Conservation (phyloP, 2,329 filamentous ascomycete genomes). For the Canariomyces notabilis region DNA sequence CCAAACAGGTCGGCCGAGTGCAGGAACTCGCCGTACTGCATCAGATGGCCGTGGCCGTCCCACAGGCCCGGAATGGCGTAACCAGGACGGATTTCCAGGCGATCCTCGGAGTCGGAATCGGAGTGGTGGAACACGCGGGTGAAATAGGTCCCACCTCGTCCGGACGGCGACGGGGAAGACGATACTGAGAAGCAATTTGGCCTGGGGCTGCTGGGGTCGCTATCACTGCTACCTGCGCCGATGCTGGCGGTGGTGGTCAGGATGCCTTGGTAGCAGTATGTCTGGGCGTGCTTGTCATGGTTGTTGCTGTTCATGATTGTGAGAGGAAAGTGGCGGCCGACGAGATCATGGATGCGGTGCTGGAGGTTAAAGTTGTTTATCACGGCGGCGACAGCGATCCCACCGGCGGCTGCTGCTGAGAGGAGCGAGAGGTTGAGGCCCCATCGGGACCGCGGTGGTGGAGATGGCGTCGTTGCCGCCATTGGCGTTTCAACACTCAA, state of each 20-base stretch:
- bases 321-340: no score
- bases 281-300: constrained; percentile 12
- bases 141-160: no score
- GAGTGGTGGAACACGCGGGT: constrained; percentile 7
- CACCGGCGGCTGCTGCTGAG: not conserved
- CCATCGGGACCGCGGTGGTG: constrained; percentile 13
- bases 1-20: constrained; percentile 62
- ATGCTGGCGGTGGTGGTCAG: constrained; percentile 33
- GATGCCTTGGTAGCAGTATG: constrained; percentile 38
- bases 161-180: constrained; percentile 6
- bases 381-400: constrained; percentile 14
- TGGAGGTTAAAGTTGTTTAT: constrained; percentile 6
- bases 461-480: not conserved
- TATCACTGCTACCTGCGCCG: not conserved
- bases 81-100: constrained; percentile 32
- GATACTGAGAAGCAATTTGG: constrained; percentile 16
- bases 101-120: constrained; percentile 2
- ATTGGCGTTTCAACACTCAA: not conserved
- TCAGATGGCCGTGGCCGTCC: constrained; percentile 65
- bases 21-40: constrained; percentile 61
- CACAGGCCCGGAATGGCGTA: constrained; percentile 63
- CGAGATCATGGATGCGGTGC: not conserved
- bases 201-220: not conserved
- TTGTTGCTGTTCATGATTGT: not conserved
- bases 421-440: constrained; percentile 19